phyloP scores from a whole-genome alignment of 805 yeast species.

The Kluyveromyces nonfermentans region DNA sequence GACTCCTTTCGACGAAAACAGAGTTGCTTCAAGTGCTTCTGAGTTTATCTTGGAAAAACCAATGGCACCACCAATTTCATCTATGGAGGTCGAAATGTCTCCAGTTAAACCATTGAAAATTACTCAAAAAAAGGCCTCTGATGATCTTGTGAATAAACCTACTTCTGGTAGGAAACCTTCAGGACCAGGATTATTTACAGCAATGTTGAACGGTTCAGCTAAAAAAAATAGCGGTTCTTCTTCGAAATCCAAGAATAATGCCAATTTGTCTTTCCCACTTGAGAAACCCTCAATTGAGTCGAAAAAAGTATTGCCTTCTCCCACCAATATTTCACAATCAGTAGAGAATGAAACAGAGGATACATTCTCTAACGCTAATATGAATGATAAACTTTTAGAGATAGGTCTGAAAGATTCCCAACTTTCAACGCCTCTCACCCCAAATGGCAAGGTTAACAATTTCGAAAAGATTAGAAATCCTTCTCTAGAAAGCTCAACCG shows the following conservation, averaged over 20 bases:
- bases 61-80: background rate
- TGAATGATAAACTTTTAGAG: too few species aligned
- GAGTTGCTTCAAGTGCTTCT: conserved; percentile 1
- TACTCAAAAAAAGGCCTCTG: conserved; percentile 39
- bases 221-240: background rate
- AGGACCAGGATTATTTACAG: conserved; percentile 18
- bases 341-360: background rate
- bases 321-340: background rate
- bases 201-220: conserved; percentile 9
- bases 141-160: conserved; percentile 4
- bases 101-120: conserved; percentile 64
- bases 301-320: background rate
- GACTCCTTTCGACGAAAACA: conserved; percentile 1
- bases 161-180: conserved; percentile 19
- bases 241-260: conserved; percentile 3
- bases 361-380: background rate
- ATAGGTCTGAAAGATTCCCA: background rate
- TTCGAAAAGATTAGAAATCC: too few species aligned
- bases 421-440: background rate
- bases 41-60: conserved; percentile 1
- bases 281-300: background rate
- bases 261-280: conserved; percentile 4
- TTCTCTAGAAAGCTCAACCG: background rate
- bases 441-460: background rate
- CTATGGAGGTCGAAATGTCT: conserved; percentile 20